Evolutionary conservation across 2,329 filamentous ascomycete species (phyloP), one percentile per base, ranked within the genome.

Genomic region (Exophiala sp.): DNA sequence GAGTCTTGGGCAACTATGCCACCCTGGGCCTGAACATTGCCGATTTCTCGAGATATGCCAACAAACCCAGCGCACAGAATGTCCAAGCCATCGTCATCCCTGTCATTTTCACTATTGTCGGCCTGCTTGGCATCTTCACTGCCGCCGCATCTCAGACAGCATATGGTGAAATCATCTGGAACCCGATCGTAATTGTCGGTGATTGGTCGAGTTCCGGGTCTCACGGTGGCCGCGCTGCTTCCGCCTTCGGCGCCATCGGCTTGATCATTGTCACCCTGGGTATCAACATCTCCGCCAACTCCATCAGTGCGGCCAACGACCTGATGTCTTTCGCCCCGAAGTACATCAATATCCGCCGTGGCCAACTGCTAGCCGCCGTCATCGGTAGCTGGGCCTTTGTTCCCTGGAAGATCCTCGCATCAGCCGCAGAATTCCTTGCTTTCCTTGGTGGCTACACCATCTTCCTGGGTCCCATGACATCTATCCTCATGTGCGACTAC

Each of bases 391-490:
- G 82, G 81, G 75, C 76, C 2, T 73, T 86, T 32, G 81, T 84
- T 1, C 83, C 82, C 20, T 86, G 83, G 84, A 85, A 85, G 69
- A 86, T 87, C 53, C 71, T 86, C 14, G 73, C 68, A 33, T 83
- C 78, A 0, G 84, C 83, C 2, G 65, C 69, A 2, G 82, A 77
- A 1, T 82, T 87, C 60, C 69, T 86, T 3, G 77, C 79, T 40
- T 88, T 88, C 69, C 85, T 89, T 78, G 75, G 78, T 40, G 84
- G 83, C 0, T 84, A 86, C 65, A 78, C 79, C 1, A 76, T 87
- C 36, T 87, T 88, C 68, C 71, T 87, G 0, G 83, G 81, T 0
- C 83, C 84, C 0, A 83, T 87, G 54, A 80, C 81, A 0, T 77
- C 78, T 0, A 81, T 86, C 58, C 78, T 85, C 70, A 71, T 77